Conservation (phyloP, 1,139 yeast species). For the Nadsonia commutata region DNA sequence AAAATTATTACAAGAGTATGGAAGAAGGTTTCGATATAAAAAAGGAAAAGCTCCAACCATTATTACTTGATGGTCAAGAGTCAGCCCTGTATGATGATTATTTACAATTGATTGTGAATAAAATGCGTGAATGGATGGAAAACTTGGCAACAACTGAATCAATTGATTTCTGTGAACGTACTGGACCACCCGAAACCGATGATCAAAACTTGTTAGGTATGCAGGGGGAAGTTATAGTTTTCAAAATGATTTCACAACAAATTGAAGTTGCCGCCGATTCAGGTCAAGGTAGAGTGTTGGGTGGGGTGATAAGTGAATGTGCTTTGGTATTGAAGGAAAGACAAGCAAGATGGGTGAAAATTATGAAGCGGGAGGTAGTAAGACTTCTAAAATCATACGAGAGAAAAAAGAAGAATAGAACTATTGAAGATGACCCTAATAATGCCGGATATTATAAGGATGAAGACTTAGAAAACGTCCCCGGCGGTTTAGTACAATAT, state of each 20-base stretch:
- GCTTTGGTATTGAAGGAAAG: slow-evolving; percentile 45
- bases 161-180: slow-evolving; percentile 43
- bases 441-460: background rate
- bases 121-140: slow-evolving; percentile 71
- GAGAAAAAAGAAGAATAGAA: slow-evolving; percentile 21
- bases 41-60: slow-evolving; percentile 28
- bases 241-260: slow-evolving; percentile 77
- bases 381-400: slow-evolving; percentile 20
- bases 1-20: slow-evolving; percentile 43
- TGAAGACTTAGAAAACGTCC: slow-evolving; percentile 38
- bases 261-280: slow-evolving; percentile 87
- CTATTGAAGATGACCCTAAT: slow-evolving; percentile 25
- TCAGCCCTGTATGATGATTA: slow-evolving; percentile 58
- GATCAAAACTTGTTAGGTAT: slow-evolving; percentile 48
- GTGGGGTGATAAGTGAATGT: slow-evolving; percentile 73
- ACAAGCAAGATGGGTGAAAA: slow-evolving; percentile 42
- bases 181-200: slow-evolving; percentile 59
- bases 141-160: slow-evolving; percentile 54
- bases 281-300: slow-evolving; percentile 66
- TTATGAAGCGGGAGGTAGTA: slow-evolving; percentile 48
- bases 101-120: slow-evolving; percentile 47
- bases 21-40: slow-evolving; percentile 27
- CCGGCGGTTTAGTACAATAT: slow-evolving; percentile 72
- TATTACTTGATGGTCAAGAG: slow-evolving; percentile 45
- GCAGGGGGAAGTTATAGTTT: slow-evolving; percentile 54